Base-by-base conservation (phyloP, 2,329 filamentous ascomycete species). In the Emydomyces testavorans region DNA sequence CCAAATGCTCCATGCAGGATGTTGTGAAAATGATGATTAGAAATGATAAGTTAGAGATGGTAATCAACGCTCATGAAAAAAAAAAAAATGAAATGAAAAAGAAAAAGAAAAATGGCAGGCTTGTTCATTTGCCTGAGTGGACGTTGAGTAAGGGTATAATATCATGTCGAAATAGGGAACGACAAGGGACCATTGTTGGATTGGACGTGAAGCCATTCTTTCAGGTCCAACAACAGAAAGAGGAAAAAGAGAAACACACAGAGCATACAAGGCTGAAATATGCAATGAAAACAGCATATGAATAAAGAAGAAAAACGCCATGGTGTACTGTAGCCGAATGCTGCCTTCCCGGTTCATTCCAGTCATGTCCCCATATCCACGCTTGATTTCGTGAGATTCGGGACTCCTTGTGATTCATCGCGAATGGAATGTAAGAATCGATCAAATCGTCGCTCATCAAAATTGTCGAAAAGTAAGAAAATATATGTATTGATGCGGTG, bases 81-180 rank as follows among this genome's bases (percentile, higher is more conserved):
- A 36, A 36, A 34, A 28, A 37, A 50, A 50, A 50, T n/a, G n/a
- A 46, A 49, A 36, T 26, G 36, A 28, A 37, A 50, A 50, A 50
- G 26, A 45, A 36, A 52, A 46, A 49, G 34, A 36, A 34, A 28
- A 37, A 50, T 48, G 48, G 49, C 44, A 34, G 40, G 28, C 47
- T 31, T 43, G 38, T 42, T 48, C 13, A 34, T 18, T 15, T 24
- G 50, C 52, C 46, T 41, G 47, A 43, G 46, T 50, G 49, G 54
- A 50, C n/a, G n/a, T n/a, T n/a, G 52, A 47, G 51, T 49, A 18
- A 11, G 28, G 24, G 38, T 31, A 44, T 47, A 47, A 51, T 20
- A 16, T 36, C 34, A 54, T 43, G 26, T 50, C 39, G 36, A 46
- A 50, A 51, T 41, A 42, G 38, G 35, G 45, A 50, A 53, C 15